phyloP scores from a whole-genome alignment of 1,284 basidiomycete species.

The Athelia psychrophila region DNA sequence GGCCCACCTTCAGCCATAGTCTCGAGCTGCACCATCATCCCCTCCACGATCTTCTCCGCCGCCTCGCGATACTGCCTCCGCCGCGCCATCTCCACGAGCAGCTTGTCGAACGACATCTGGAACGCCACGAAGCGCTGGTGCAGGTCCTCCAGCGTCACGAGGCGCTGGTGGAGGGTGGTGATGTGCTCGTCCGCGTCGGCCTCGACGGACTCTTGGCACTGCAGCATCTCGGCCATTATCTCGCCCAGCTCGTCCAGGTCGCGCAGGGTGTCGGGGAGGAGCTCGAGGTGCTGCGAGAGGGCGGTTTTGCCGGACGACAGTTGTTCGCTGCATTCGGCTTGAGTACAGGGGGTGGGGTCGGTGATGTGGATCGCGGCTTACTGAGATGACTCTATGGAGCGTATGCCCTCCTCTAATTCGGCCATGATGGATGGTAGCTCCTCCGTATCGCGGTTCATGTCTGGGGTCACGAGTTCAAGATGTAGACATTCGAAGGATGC shows the following conservation, averaged over 20 bases:
- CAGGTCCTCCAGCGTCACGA: conserved; percentile 59
- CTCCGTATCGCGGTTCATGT: conserved; percentile 74
- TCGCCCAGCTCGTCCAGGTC: conserved; percentile 73
- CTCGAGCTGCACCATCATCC: conserved; percentile 60
- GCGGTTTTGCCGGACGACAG: conserved; percentile 41
- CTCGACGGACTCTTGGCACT: conserved; percentile 63
- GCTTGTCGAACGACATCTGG: conserved; percentile 65
- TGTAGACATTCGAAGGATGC: conserved; percentile 1
- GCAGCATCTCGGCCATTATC: conserved; percentile 75
- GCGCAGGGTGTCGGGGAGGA: conserved; percentile 47
- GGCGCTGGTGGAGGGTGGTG: conserved; percentile 52
- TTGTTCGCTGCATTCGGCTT: conserved; percentile 39
- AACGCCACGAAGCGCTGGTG: conserved; percentile 64
- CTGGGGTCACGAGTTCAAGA: conserved; percentile 32
- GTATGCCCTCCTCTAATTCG: conserved; percentile 61
- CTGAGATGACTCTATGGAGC: conserved; percentile 52
- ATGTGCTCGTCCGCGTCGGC: conserved; percentile 58
- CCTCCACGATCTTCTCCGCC: conserved; percentile 58
- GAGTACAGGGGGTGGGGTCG: conserved; percentile 2
- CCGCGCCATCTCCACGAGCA: conserved; percentile 71
- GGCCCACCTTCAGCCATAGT: conserved; percentile 59
- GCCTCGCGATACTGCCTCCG: conserved; percentile 62
- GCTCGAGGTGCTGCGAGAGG: conserved; percentile 43
- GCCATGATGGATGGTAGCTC: conserved; percentile 70
- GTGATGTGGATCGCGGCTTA: conserved; percentile 32